Evolutionary conservation across 2,329 filamentous ascomycete genomes (phyloP).

Genomic region (Diaporthe sp.): DNA sequence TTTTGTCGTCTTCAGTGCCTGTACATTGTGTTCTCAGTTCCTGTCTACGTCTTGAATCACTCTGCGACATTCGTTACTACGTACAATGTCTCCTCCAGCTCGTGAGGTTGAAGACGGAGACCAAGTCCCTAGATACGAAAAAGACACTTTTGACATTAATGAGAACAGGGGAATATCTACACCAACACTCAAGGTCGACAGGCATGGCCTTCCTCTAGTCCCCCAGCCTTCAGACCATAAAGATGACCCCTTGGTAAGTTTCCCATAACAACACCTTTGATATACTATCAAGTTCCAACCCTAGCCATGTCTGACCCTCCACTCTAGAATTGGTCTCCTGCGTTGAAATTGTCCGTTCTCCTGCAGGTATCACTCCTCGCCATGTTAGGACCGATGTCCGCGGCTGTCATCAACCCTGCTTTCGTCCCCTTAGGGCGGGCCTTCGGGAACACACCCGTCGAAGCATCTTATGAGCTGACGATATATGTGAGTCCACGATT

Average conservation of each 20-base stretch:
- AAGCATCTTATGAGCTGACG: conserved; percentile 52
- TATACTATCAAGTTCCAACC: too few species aligned
- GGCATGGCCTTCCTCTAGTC: conserved; percentile 45
- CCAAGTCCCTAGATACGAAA: background rate
- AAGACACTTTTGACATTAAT: background rate
- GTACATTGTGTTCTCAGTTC: background rate
- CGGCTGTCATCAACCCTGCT: conserved; percentile 51
- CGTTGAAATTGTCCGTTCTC: conserved; percentile 45
- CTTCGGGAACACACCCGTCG: conserved; percentile 49
- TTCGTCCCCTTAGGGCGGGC: conserved; percentile 49
- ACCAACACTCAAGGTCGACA: conserved; percentile 40
- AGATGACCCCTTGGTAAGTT: conserved; percentile 46
- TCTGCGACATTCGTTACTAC: background rate
- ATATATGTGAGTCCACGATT: conserved; percentile 22
- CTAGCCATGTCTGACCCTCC: background rate
- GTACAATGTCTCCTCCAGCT: background rate
- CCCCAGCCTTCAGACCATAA: conserved; percentile 45
- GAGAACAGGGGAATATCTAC: background rate
- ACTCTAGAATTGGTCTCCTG: conserved; percentile 45
- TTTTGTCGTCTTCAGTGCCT: background rate
- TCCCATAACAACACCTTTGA: background rate
- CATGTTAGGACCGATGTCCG: conserved; percentile 48
- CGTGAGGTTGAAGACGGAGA: background rate
- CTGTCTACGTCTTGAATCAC: background rate
- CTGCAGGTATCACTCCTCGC: conserved; percentile 51